phyloP scores from a whole-genome alignment of 192 early-diverging fungal genomes.

The Rhizoclosmatium globosum region DNA sequence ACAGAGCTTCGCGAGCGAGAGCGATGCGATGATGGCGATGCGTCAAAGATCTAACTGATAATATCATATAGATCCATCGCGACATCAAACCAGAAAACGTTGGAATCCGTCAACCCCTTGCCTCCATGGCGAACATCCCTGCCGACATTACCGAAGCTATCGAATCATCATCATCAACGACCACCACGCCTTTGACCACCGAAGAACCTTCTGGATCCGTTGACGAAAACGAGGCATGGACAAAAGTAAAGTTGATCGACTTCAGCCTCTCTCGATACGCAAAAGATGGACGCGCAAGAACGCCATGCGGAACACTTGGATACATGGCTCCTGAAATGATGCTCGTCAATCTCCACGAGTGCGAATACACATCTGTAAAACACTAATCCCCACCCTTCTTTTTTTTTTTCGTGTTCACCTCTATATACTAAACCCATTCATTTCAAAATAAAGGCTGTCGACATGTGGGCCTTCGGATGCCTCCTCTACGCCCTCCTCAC shows the following conservation, averaged over 20 bases:
- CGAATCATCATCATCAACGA: no score
- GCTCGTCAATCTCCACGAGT: conserved; percentile 44
- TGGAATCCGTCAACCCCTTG: conserved; percentile 61
- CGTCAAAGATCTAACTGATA: neutral
- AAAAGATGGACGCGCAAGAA: conserved; percentile 62
- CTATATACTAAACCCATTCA: conserved; percentile 69
- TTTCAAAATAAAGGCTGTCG: conserved; percentile 69
- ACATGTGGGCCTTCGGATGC: conserved; percentile 81
- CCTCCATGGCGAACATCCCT: neutral
- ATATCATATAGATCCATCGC: conserved; percentile 47
- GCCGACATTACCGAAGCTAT: no score
- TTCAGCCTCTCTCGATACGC: conserved; percentile 21
- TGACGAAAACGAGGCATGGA: neutral
- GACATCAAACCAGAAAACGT: conserved; percentile 97
- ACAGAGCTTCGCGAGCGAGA: neutral
- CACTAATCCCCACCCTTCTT: neutral
- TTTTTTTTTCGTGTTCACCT: conserved; percentile 23
- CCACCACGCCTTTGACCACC: conserved; percentile 10
- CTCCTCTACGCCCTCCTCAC: conserved; percentile 59
- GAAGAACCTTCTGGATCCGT: neutral
- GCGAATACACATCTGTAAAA: conserved; percentile 22
- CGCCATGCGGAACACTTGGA: conserved; percentile 87
- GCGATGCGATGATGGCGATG: neutral
- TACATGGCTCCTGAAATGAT: conserved; percentile 96
- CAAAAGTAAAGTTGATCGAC: conserved; percentile 20